Evolutionary conservation across 148 eudicot genomes (phyloP).

Genomic region (Vaccinium darrowii): DNA sequence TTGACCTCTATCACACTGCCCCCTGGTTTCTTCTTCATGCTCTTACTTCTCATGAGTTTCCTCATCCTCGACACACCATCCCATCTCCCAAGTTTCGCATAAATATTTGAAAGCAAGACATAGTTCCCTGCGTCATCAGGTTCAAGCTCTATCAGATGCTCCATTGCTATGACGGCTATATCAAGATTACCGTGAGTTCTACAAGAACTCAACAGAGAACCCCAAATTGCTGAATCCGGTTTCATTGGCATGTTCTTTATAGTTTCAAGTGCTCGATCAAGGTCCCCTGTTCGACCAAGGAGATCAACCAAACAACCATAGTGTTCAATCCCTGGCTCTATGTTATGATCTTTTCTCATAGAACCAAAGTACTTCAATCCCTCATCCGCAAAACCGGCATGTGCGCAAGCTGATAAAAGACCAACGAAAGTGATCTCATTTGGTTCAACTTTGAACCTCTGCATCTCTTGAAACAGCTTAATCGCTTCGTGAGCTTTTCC

Average conservation of each 20-base stretch:
- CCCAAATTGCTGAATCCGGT: slow-evolving; percentile 52
- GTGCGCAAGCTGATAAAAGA: slow-evolving; percentile 47
- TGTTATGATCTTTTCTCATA: slow-evolving; percentile 28
- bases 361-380: slow-evolving; percentile 39
- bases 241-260: slow-evolving; percentile 42
- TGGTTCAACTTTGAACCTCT: background rate
- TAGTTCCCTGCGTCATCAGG: slow-evolving; percentile 49
- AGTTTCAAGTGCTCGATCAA: slow-evolving; percentile 35
- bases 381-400: slow-evolving; percentile 36
- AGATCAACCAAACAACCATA: slow-evolving; percentile 51
- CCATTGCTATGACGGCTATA: slow-evolving; percentile 37
- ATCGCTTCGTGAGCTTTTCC: slow-evolving; percentile 14
- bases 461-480: background rate
- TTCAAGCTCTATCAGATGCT: slow-evolving; percentile 38
- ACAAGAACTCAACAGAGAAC: slow-evolving; percentile 45
- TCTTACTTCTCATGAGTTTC: slow-evolving; percentile 31
- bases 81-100: slow-evolving; percentile 43
- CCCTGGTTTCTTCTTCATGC: slow-evolving; percentile 35
- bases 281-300: slow-evolving; percentile 39
- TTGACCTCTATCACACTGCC: slow-evolving; percentile 33
- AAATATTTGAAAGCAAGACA: slow-evolving; percentile 43
- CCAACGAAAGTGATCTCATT: slow-evolving; percentile 29
- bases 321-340: slow-evolving; percentile 46
- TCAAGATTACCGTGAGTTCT: slow-evolving; percentile 40
- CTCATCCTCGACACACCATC: slow-evolving; percentile 34